Evolutionary conservation across 2,329 filamentous ascomycete species (phyloP).

Genomic region (Madurella fahalii): DNA sequence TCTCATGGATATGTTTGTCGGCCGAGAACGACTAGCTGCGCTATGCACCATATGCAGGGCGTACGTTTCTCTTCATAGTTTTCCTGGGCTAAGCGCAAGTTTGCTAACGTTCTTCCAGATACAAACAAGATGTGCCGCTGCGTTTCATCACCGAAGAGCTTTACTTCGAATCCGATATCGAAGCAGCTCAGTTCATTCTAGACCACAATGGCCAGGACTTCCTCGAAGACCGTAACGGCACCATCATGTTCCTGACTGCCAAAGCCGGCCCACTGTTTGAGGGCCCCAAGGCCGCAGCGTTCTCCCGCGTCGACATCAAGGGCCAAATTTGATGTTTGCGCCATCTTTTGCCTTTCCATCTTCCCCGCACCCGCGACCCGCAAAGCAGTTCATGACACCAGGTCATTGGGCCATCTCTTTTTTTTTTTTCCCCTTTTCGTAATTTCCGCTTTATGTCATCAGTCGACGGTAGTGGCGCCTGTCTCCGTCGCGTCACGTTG

Average conservation of each 20-base stretch:
- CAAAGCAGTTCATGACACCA: slow-evolving; percentile 1
- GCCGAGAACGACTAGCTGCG: slow-evolving; percentile 84
- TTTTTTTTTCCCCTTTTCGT: slow-evolving; percentile 3
- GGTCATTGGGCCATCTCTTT: background rate
- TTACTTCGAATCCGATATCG: slow-evolving; percentile 87
- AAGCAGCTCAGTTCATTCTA: slow-evolving; percentile 86
- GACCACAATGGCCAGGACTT: slow-evolving; percentile 72
- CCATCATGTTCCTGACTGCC: slow-evolving; percentile 67
- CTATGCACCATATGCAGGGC: slow-evolving; percentile 90
- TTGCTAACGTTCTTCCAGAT: slow-evolving; percentile 60
- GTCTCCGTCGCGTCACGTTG: background rate
- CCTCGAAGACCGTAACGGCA: slow-evolving; percentile 71
- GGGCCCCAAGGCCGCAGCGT: slow-evolving; percentile 65
- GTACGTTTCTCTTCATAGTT: slow-evolving; percentile 55
- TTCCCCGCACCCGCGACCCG: slow-evolving; percentile 2
- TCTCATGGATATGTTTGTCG: slow-evolving; percentile 98
- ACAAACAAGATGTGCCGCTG: slow-evolving; percentile 84
- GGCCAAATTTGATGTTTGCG: slow-evolving; percentile 71
- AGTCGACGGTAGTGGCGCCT: background rate
- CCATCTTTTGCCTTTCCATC: slow-evolving; percentile 8
- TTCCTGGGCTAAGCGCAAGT: background rate
- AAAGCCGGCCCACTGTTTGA: slow-evolving; percentile 75
- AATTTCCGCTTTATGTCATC: background rate
- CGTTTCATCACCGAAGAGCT: slow-evolving; percentile 94
- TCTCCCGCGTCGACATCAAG: slow-evolving; percentile 91